Evolutionary conservation across 345 rosid species (phyloP).

Genomic region (Lagerstroemia speciosa): DNA sequence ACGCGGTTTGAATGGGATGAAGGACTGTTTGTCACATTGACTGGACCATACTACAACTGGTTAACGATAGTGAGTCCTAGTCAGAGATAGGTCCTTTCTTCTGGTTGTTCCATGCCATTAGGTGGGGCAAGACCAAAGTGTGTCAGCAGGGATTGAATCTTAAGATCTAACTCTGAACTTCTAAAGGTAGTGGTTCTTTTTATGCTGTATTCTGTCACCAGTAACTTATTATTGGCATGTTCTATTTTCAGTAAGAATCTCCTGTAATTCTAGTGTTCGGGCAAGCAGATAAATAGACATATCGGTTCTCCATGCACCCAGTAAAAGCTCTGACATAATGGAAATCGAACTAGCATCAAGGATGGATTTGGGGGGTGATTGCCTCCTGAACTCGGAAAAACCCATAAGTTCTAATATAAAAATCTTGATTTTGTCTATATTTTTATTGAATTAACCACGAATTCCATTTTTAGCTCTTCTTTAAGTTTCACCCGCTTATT

Average conservation of each 20-base stretch:
- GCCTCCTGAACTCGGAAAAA: too few species aligned
- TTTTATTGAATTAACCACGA: too few species aligned
- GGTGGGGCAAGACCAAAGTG: not conserved
- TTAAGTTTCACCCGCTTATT: too few species aligned
- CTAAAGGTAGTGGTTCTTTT: not conserved
- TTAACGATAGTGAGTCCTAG: not conserved
- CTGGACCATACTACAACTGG: not conserved
- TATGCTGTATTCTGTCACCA: not conserved
- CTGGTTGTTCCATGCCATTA: not conserved
- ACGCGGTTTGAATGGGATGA: not conserved
- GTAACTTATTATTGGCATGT: not conserved
- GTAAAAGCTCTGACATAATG: not conserved
- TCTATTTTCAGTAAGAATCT: not conserved
- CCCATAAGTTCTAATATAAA: too few species aligned
- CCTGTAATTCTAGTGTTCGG: not conserved
- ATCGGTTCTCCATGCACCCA: not conserved
- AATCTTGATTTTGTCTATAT: too few species aligned
- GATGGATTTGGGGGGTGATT: too few species aligned
- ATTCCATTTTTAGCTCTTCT: too few species aligned
- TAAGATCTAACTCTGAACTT: not conserved
- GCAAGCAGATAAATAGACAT: not conserved
- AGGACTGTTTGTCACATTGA: not conserved
- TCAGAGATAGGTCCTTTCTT: not conserved
- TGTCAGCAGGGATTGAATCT: not conserved
- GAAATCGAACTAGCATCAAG: not conserved